phyloP scores from a whole-genome alignment of 495 filamentous ascomycete species.

The Aspergillus sclerotioniger region DNA sequence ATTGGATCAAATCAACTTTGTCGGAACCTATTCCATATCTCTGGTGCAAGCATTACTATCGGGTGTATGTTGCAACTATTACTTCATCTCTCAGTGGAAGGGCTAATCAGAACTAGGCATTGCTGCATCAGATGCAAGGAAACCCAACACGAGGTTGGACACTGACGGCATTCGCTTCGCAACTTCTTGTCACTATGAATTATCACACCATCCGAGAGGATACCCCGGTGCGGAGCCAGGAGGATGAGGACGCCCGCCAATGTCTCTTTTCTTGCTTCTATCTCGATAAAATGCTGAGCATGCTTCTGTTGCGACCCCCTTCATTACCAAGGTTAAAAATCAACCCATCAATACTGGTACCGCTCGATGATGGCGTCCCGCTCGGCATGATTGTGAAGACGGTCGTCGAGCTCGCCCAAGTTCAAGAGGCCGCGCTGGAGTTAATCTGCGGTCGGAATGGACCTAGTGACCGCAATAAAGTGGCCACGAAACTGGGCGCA shows the following conservation, averaged over 20 bases:
- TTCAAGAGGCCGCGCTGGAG: conserved; percentile 21
- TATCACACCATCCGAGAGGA: conserved; percentile 1
- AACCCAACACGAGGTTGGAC: conserved; percentile 1
- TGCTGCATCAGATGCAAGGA: conserved; percentile 6
- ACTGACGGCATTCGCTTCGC: conserved; percentile 5
- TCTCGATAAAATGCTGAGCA: conserved; percentile 35
- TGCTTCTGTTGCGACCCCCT: conserved; percentile 35
- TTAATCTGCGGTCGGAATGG: not conserved
- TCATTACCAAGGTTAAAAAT: conserved; percentile 32
- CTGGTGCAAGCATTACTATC: conserved; percentile 7
- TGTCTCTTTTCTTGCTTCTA: conserved; percentile 21
- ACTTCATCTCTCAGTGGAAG: not conserved
- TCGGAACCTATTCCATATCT: not conserved
- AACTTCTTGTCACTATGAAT: not conserved
- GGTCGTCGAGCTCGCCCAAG: conserved; percentile 24
- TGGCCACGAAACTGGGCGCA: not conserved
- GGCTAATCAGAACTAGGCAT: not conserved
- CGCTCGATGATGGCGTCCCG: conserved; percentile 24
- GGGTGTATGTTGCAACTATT: not conserved
- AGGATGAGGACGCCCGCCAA: not conserved
- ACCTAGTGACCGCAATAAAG: not conserved
- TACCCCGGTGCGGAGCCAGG: not conserved
- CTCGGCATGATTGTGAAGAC: conserved; percentile 24
- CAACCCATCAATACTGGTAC: conserved; percentile 22
- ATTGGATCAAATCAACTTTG: not conserved